Evolutionary conservation across 306 rosid genomes (phyloP).

Genomic region (Biancaea sappan): DNA sequence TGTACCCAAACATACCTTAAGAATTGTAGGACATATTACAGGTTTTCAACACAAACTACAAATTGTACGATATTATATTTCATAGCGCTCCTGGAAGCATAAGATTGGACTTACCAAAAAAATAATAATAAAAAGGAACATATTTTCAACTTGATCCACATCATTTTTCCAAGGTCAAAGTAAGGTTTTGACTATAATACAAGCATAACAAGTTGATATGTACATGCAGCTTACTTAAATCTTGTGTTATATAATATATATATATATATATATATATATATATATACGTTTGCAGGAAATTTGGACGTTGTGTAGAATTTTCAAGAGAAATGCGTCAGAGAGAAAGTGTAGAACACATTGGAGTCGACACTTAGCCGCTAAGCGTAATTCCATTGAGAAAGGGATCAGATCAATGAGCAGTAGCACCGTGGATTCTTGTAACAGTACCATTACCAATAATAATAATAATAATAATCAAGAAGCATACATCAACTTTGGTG

Average conservation of each 20-base stretch:
- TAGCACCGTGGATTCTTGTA: conserved; percentile 22
- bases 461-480: conserved; percentile 40
- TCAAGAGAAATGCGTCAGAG: conserved; percentile 62
- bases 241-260: background rate
- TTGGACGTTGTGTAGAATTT: conserved; percentile 91
- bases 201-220: background rate
- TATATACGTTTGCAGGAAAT: conserved; percentile 80
- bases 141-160: too few species aligned
- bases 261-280: too few species aligned
- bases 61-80: too few species aligned
- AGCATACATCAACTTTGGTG: conserved; percentile 56
- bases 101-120: too few species aligned
- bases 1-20: too few species aligned
- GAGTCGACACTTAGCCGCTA: conserved; percentile 47
- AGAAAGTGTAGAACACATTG: conserved; percentile 57
- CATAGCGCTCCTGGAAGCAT: too few species aligned
- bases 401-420: conserved; percentile 29
- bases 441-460: background rate
- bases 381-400: conserved; percentile 36
- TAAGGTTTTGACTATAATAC: background rate
- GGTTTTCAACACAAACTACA: too few species aligned
- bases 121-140: too few species aligned
- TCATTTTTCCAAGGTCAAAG: background rate
- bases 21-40: too few species aligned
- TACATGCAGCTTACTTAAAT: background rate